Base-by-base conservation (phyloP, 345 rosid species). In the Euphorbia peplus region DNA sequence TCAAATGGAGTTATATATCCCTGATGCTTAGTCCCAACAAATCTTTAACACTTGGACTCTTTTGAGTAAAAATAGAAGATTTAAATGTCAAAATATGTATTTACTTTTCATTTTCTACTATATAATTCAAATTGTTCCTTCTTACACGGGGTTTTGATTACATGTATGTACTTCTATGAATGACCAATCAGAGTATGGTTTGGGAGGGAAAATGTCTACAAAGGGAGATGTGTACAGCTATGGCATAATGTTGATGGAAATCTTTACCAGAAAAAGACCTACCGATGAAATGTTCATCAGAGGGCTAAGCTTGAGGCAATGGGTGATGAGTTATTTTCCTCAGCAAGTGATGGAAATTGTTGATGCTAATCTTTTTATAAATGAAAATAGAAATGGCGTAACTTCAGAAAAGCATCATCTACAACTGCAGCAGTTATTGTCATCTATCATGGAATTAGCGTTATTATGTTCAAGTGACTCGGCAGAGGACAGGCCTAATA, bases 191-290 rank as follows among this genome's bases (percentile, higher is more conserved):
- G 80, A 67, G 67, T 67, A 72, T 22, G 70, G 73, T 2, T 48
- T 47, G 25, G 59, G 62, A 28, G 80, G 76, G 14, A 72, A 26
- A 5, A 60, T 64, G 3, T 68, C 73, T 0, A 25, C 6, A 12
- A 46, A 35, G 32, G 39, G 69, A 0, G 75, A 76, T 37, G 66
- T 71, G 4, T 63, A 68, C 9, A 64, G 70, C 35, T 77, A 19
- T 8, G 73, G 70, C 7, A 72, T 77, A 1, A 3, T 63, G 26
- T 0, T 77, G 18, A 62, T 72, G 67, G 76, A 72, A 41, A 64
- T 56, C 1, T 63, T 72, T 59, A 77, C 80, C 4, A 63, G 63
- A 11, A 77, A 51, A 62, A 72, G 58, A 57, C 76, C 70, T 0
- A 64, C 67, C 0, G 73, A 71, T 12, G 64, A 47, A 0, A 48